Conservation (phyloP, 2,329 filamentous ascomycete genomes). For the Paecilomyces fulvus region DNA sequence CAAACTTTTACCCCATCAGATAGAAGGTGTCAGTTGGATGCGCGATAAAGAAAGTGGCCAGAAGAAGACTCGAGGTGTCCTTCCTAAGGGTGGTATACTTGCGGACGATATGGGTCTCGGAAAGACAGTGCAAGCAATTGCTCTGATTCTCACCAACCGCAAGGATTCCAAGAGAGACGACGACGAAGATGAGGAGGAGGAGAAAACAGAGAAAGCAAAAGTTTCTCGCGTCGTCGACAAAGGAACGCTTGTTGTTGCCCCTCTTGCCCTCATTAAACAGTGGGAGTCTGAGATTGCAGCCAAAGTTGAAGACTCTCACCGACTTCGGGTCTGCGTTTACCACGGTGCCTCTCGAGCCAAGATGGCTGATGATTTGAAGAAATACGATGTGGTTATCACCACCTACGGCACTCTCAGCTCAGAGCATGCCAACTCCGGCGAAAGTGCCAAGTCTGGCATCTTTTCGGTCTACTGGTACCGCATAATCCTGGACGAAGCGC, state of each 20-base stretch:
- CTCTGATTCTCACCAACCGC: conserved; percentile 74
- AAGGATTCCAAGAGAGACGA: conserved; percentile 51
- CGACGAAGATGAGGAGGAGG: conserved; percentile 37
- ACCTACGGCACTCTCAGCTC: conserved; percentile 95
- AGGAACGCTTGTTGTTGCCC: conserved; percentile 83
- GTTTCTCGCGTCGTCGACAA: conserved; percentile 62
- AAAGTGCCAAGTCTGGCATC: conserved; percentile 62
- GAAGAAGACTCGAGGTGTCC: conserved; percentile 65
- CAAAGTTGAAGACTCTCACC: conserved; percentile 62
- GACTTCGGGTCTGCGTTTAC: conserved; percentile 76
- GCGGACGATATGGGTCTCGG: conserved; percentile 94
- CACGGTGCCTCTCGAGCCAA: conserved; percentile 84
- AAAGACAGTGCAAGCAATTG: conserved; percentile 91
- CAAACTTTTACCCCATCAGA: conserved; percentile 83
- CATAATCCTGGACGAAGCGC: conserved; percentile 89
- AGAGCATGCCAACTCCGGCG: conserved; percentile 66
- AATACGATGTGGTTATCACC: conserved; percentile 92
- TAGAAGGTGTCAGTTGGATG: conserved; percentile 95
- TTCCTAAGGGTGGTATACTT: conserved; percentile 87
- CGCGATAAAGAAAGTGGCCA: conserved; percentile 79
- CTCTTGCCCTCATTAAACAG: conserved; percentile 87
- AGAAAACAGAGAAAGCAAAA: conserved; percentile 49
- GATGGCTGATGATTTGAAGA: conserved; percentile 62
- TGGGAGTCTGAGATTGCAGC: conserved; percentile 92
- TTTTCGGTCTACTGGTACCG: conserved; percentile 94